Evolutionary conservation across 1,284 basidiomycete species (phyloP), one percentile per base, ranked within the genome.

Genomic region (Cronartium ribicola): DNA sequence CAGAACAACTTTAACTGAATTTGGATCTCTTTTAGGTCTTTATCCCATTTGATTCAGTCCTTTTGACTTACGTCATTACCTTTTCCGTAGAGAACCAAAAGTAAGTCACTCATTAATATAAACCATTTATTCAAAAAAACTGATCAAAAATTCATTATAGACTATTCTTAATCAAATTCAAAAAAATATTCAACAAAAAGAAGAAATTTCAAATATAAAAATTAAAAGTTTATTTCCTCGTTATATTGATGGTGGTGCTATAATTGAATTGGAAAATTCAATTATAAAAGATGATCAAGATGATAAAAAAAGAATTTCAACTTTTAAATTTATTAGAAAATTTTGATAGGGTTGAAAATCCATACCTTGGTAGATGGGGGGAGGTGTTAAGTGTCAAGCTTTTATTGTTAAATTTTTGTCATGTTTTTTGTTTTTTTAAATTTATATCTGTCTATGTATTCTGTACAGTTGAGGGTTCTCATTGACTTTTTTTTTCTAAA

Each of bases 31-130:
- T 36, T 7, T 37, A 67, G 66, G 66, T 41, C 22, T 67, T 39
- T 67, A 67, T 67, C 66, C 66, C 8, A 60, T 67, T 43, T 20
- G 66, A 55, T 41, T 67, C 20, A 59, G 66, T 59, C 66, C 51
- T 22, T 41, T 67, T 13, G 66, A 67, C 66, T 57, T 57, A 3
- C 66, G 66, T 43, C 51, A 37, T 10, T 59, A 59, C 13, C 55
- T 67, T n/a, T 43, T 67, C 22, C 51, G 66, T 14, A 29, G 40
- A 17, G 59, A 59, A 48, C 14, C 7, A 29, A 39, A 59, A 59
- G 66, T 67, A 36, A 43, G 37, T 2, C 7, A 5, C 41, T n/a
- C 14, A 22, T 22, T 39, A 17, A 41, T 39, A 63, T 8, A 20
- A 6, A 37, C 14, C 48, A 5, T 44, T 46, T 6, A 14, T 13